phyloP scores from a whole-genome alignment of 2,329 filamentous ascomycete species.

The Arthrobotrys conoides region DNA sequence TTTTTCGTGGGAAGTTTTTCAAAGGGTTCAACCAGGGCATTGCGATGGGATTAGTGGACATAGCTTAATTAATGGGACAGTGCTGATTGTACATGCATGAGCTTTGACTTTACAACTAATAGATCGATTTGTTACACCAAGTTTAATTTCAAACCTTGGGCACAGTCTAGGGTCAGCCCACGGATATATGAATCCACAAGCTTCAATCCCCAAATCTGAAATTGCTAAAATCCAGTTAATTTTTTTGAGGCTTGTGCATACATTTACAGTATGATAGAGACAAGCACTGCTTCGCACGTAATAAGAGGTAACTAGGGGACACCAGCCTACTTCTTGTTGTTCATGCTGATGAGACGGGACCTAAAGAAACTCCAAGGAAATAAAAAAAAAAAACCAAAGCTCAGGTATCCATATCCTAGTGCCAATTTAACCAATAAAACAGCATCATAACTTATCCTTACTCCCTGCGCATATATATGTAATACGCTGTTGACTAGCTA shows the following conservation, averaged over 20 bases:
- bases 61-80: constrained; percentile 15
- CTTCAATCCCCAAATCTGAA: no score
- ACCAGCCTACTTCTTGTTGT: background rate
- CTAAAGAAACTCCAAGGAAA: background rate
- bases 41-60: constrained; percentile 2
- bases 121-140: constrained; percentile 13
- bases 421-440: constrained; percentile 7
- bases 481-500: background rate
- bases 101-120: constrained; percentile 8
- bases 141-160: background rate
- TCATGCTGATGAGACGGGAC: background rate
- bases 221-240: no score
- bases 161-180: background rate
- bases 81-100: constrained; percentile 7
- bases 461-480: background rate
- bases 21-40: background rate
- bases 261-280: background rate
- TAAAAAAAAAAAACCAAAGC: background rate
- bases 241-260: background rate
- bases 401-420: background rate
- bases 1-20: background rate
- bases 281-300: background rate
- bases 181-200: background rate
- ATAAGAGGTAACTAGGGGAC: background rate
- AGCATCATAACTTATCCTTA: background rate